Evolutionary conservation across 169 alveolate species (phyloP).

Genomic region (Fabrea salina): DNA sequence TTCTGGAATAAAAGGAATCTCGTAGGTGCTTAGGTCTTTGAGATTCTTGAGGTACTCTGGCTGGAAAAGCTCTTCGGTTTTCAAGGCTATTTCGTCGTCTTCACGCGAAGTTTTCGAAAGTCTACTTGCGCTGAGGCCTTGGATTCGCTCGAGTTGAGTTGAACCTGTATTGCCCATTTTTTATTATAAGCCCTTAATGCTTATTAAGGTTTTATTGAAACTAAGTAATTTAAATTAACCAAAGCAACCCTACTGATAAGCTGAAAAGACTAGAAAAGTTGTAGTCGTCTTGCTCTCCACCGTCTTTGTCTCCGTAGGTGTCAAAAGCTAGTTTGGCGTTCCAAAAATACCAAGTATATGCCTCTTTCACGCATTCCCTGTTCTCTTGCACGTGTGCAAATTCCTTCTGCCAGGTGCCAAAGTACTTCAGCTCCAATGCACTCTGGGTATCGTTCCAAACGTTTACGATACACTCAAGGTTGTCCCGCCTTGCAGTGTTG

Average conservation of each 20-base stretch:
- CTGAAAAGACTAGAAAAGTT: no score
- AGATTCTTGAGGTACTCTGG: neutral
- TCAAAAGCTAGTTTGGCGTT: no score
- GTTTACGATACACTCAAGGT: neutral
- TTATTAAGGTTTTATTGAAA: no score
- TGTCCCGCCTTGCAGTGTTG: no score
- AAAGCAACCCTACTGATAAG: no score
- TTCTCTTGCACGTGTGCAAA: neutral
- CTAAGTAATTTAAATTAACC: no score
- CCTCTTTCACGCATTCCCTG: neutral
- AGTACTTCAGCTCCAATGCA: no score
- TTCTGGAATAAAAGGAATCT: neutral
- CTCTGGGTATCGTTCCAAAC: neutral
- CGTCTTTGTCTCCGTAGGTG: no score
- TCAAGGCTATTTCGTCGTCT: constrained; percentile 28
- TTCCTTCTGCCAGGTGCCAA: no score
- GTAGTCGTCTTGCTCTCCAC: no score
- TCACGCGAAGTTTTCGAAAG: constrained; percentile 16
- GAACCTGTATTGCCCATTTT: constrained; percentile 30
- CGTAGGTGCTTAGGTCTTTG: constrained; percentile 14
- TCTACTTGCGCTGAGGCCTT: constrained; percentile 13
- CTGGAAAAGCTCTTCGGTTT: constrained; percentile 1
- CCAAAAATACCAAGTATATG: no score
- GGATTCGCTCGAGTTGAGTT: constrained; percentile 2
- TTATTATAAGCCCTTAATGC: no score